Conservation (phyloP, 176 grass and related monocot species). For the Microstegium vimineum region DNA sequence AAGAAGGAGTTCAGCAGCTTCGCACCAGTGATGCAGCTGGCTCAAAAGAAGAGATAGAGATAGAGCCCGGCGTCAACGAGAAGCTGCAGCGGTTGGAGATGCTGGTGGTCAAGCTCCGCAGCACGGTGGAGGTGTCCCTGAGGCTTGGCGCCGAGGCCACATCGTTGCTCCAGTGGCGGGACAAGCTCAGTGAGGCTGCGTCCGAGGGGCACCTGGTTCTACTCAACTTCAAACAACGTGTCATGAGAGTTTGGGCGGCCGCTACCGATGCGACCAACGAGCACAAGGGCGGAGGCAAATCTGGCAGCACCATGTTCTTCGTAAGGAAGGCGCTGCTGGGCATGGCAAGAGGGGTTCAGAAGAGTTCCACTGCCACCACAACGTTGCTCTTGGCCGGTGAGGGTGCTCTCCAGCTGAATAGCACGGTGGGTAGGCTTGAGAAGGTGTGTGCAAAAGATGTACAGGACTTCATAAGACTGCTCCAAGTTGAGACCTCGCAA, state of each 20-base stretch:
- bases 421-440: neutral
- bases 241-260: neutral
- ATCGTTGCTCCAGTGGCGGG: neutral
- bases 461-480: slow-evolving; percentile 14
- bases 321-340: neutral
- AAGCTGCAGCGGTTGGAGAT: slow-evolving; percentile 17
- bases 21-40: too few relatives aligned
- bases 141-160: neutral
- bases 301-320: neutral
- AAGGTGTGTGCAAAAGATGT: neutral
- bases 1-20: too few relatives aligned
- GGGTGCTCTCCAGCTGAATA: neutral
- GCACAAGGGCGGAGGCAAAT: neutral
- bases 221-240: neutral
- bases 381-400: neutral
- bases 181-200: slow-evolving; percentile 19
- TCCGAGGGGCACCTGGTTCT: neutral
- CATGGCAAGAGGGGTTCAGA: neutral
- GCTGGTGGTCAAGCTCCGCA: slow-evolving; percentile 1
- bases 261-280: neutral
- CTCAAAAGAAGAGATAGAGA: too few relatives aligned
- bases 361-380: neutral
- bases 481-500: neutral
- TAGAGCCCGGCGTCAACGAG: neutral
- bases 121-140: neutral